Evolutionary conservation across 768 basidiomycete genomes (phyloP).

Genomic region (Rhizopogon roseolus): DNA sequence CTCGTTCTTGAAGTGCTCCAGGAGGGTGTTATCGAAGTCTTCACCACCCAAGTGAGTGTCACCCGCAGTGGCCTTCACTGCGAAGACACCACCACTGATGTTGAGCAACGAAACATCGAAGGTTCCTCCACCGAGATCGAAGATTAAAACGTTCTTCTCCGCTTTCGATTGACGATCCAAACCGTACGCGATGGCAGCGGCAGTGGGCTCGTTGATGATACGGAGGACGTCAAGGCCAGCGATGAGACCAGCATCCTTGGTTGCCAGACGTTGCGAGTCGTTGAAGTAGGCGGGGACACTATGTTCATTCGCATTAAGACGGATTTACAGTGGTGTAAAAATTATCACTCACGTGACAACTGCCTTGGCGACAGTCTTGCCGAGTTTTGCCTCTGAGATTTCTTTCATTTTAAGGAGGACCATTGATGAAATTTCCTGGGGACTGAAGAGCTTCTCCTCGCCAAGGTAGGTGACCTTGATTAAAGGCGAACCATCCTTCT

Average conservation of each 20-base stretch:
- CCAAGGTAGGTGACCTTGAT: slow-evolving; percentile 95
- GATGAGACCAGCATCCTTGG: slow-evolving; percentile 98
- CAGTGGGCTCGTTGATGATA: slow-evolving; percentile 99
- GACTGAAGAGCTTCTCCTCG: slow-evolving; percentile 95
- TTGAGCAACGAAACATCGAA: slow-evolving; percentile 99
- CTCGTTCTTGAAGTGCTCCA: slow-evolving; percentile 99
- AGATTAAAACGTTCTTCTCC: slow-evolving; percentile 98
- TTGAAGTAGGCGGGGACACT: slow-evolving; percentile 99
- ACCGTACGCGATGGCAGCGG: slow-evolving; percentile 98
- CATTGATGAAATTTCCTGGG: slow-evolving; percentile 99
- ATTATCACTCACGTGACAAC: slow-evolving; percentile 81
- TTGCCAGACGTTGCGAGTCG: slow-evolving; percentile 98
- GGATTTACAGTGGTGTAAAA: slow-evolving; percentile 3
- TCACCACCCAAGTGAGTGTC: slow-evolving; percentile 99
- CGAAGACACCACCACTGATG: slow-evolving; percentile 97
- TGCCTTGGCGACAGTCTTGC: slow-evolving; percentile 97
- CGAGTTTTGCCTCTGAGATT: slow-evolving; percentile 98
- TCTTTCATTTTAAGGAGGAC: slow-evolving; percentile 99
- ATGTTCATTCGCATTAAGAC: slow-evolving; percentile 2
- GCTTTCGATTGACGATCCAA: slow-evolving; percentile 90
- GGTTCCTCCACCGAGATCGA: slow-evolving; percentile 99
- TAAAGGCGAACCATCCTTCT: slow-evolving; percentile 94
- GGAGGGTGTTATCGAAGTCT: slow-evolving; percentile 97
- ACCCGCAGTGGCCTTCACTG: slow-evolving; percentile 98
- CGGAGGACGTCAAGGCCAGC: slow-evolving; percentile 98